A percentile compares a stretch with the other conserved stretches of the same genome.
Conservation (phyloP, 2,329 filamentous ascomycete genomes). For the Hypoxylon sp. region DNA sequence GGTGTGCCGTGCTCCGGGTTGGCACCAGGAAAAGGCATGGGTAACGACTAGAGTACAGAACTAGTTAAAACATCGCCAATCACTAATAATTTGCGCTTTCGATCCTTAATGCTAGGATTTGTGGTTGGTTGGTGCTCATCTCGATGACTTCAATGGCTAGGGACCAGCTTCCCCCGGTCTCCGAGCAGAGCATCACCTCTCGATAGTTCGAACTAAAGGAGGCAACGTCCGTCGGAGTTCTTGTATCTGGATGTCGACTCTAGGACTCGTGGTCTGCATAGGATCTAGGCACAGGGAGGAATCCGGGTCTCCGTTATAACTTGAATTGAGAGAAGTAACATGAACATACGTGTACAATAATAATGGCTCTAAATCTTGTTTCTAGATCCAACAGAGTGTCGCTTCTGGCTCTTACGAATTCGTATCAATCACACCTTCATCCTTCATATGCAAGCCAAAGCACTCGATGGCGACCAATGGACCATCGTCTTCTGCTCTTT, state of each 20-base stretch:
- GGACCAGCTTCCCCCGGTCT: background rate
- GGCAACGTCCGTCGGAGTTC: background rate
- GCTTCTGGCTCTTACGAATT: conserved; percentile 16
- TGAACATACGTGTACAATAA: conserved; percentile 14
- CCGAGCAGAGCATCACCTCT: background rate
- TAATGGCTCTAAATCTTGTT: conserved; percentile 19
- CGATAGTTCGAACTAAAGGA: conserved; percentile 1
- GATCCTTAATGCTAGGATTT: background rate
- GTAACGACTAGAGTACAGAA: conserved; percentile 4
- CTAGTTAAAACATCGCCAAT: conserved; percentile 16
- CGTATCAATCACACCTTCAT: conserved; percentile 28
- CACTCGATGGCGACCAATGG: conserved; percentile 18
- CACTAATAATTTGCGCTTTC: background rate
- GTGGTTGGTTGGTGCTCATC: conserved; percentile 28
- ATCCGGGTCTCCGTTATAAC: conserved; percentile 10
- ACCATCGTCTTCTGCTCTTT: conserved; percentile 2
- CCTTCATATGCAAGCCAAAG: conserved; percentile 27
- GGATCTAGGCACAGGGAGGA: conserved; percentile 10
- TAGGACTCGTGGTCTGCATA: background rate
- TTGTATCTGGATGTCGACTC: background rate
- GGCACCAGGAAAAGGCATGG: conserved; percentile 3
- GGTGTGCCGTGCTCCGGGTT: conserved; percentile 4
- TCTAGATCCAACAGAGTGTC: conserved; percentile 19
- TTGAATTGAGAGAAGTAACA: conserved; percentile 8
- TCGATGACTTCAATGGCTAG: conserved; percentile 12